Evolutionary conservation across 768 basidiomycete species (phyloP).

Genomic region (Naganishia vaughanmartiniae): DNA sequence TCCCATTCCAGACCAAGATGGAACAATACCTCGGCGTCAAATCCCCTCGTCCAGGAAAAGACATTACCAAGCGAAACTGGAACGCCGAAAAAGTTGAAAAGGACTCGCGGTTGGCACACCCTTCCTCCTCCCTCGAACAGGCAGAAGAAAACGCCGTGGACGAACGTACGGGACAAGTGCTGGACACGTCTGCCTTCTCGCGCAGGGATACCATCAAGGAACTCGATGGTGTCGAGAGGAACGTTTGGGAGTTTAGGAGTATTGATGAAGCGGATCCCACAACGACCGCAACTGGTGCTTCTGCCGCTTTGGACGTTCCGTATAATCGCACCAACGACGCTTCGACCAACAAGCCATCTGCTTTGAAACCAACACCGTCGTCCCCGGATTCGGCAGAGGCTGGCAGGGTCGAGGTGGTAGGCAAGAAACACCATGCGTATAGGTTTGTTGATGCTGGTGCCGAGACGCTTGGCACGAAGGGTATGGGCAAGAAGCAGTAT

Average conservation of each 20-base stretch:
- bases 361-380: not conserved
- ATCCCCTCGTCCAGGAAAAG: slow-evolving; percentile 30
- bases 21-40: slow-evolving; percentile 69
- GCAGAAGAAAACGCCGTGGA: slow-evolving; percentile 40
- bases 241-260: slow-evolving; percentile 47
- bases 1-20: slow-evolving; percentile 77
- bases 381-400: too few species aligned
- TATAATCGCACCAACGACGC: slow-evolving; percentile 22
- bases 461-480: not conserved
- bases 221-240: slow-evolving; percentile 39
- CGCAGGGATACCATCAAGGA: slow-evolving; percentile 27
- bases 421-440: slow-evolving; percentile 10
- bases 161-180: not conserved
- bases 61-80: slow-evolving; percentile 26
- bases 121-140: slow-evolving; percentile 37
- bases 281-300: not conserved
- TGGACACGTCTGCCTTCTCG: slow-evolving; percentile 24
- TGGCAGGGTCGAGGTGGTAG: not conserved
- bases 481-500: slow-evolving; percentile 21
- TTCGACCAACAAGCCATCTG: not conserved
- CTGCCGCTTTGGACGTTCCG: slow-evolving; percentile 25
- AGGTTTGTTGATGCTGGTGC: slow-evolving; percentile 1
- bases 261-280: slow-evolving; percentile 33
- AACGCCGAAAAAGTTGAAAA: slow-evolving; percentile 32
- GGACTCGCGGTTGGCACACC: slow-evolving; percentile 33